A percentile compares a stretch with the other conserved stretches of the same genome.
Evolutionary conservation across 495 filamentous ascomycete species (phyloP).

Genomic region (Xylaria acuta): DNA sequence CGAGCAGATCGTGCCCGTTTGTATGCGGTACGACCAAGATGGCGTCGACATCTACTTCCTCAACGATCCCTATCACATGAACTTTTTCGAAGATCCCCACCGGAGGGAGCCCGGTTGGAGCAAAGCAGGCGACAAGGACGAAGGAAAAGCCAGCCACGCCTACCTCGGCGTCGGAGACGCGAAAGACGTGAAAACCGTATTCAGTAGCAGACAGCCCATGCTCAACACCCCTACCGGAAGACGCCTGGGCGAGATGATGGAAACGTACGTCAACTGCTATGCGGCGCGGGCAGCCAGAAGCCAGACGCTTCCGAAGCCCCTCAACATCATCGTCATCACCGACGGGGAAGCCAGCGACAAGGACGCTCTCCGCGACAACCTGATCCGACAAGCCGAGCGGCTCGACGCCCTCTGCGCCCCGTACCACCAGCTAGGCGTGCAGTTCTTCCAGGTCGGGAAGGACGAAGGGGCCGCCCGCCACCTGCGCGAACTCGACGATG

Average conservation of each 20-base stretch:
- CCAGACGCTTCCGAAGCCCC: conserved; percentile 66
- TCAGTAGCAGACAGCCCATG: conserved; percentile 65
- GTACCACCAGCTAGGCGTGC: conserved; percentile 88
- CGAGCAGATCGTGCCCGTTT: conserved; percentile 80
- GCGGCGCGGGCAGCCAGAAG: conserved; percentile 44
- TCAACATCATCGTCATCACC: conserved; percentile 94
- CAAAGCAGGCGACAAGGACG: neutral
- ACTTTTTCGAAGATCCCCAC: conserved; percentile 8
- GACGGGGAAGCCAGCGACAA: conserved; percentile 89
- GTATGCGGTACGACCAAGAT: conserved; percentile 80
- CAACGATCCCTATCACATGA: conserved; percentile 54
- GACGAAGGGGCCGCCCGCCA: conserved; percentile 66
- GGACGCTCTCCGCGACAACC: conserved; percentile 60
- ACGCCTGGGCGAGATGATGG: conserved; percentile 74
- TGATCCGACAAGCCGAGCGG: conserved; percentile 69
- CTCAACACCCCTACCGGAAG: conserved; percentile 79
- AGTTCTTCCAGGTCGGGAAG: conserved; percentile 95
- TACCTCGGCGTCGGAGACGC: conserved; percentile 66
- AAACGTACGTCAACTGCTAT: conserved; percentile 65
- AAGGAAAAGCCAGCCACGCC: conserved; percentile 42
- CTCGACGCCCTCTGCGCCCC: conserved; percentile 76
- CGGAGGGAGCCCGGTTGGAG: conserved; percentile 13
- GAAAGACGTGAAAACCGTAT: conserved; percentile 66
- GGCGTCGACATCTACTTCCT: conserved; percentile 97
- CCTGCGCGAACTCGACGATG: conserved; percentile 80